Percentiles rank a stretch among this genome's conserved stretches.
phyloP scores from a whole-genome alignment of 1,284 basidiomycete species.

The Apiotrichum sp. region DNA sequence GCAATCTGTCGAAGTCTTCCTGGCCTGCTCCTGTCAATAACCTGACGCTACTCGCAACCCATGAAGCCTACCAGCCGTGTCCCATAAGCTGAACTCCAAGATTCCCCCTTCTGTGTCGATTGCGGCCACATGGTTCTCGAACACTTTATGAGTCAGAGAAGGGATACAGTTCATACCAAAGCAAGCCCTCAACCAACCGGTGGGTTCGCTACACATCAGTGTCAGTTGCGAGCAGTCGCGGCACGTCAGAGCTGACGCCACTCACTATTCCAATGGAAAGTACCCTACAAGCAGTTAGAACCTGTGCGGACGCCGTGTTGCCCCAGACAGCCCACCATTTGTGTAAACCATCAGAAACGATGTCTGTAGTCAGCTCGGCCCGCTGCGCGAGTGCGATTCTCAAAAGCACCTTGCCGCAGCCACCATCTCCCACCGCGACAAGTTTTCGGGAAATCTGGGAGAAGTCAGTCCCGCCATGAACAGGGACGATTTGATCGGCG shows the following conservation, averaged over 20 bases:
- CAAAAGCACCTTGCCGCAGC: conserved; percentile 59
- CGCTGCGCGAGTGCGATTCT: neutral
- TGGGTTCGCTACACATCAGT: conserved; percentile 62
- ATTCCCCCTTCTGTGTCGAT: conserved; percentile 71
- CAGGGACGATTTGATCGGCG: too few relatives aligned
- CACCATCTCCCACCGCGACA: conserved; percentile 86
- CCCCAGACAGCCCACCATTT: conserved; percentile 28
- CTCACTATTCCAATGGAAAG: conserved; percentile 41
- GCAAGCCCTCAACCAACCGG: conserved; percentile 46
- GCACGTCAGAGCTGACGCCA: neutral
- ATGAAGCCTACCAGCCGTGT: conserved; percentile 72
- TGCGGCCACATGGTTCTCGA: conserved; percentile 89
- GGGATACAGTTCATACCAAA: conserved; percentile 19
- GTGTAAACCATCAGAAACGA: conserved; percentile 53
- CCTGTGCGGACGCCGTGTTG: neutral
- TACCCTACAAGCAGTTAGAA: conserved; percentile 24
- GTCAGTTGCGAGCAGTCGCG: neutral
- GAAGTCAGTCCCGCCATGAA: neutral
- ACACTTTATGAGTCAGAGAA: conserved; percentile 48
- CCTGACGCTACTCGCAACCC: neutral
- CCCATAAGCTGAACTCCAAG: conserved; percentile 90
- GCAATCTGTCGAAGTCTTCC: conserved; percentile 89
- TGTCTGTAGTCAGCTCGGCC: conserved; percentile 55
- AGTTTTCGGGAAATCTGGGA: conserved; percentile 50
- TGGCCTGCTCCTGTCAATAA: conserved; percentile 57